Evolutionary conservation across 2,329 filamentous ascomycete species (phyloP).

Genomic region (Aspergillus pseudotamarii): DNA sequence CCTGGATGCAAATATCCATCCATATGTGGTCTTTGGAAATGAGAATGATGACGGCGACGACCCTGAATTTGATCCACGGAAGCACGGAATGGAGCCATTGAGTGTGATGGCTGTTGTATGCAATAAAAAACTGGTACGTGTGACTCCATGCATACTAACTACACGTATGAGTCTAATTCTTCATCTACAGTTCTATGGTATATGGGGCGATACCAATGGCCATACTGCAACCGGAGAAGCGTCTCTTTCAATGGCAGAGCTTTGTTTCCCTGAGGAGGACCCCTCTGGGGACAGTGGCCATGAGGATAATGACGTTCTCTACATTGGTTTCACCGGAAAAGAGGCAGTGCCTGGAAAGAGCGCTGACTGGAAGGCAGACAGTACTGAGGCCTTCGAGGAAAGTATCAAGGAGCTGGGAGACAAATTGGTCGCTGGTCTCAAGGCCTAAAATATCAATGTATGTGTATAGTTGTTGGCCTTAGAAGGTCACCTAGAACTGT

Average conservation of each 20-base stretch:
- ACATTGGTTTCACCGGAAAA: slow-evolving; percentile 61
- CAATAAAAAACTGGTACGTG: slow-evolving; percentile 48
- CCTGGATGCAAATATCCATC: slow-evolving; percentile 55
- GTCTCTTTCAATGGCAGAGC: slow-evolving; percentile 59
- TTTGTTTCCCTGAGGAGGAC: slow-evolving; percentile 56
- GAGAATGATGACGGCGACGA: slow-evolving; percentile 24
- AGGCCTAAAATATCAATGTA: neutral
- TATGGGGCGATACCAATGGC: slow-evolving; percentile 66
- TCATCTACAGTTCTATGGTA: slow-evolving; percentile 53
- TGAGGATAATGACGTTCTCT: slow-evolving; percentile 61
- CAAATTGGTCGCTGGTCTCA: slow-evolving; percentile 46
- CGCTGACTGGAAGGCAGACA: slow-evolving; percentile 57
- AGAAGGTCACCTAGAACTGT: neutral
- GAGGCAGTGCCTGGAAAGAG: slow-evolving; percentile 60
- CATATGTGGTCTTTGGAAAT: slow-evolving; percentile 60
- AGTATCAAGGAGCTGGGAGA: slow-evolving; percentile 58
- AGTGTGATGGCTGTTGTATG: slow-evolving; percentile 61
- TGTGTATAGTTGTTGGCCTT: neutral
- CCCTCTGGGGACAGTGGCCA: slow-evolving; percentile 62
- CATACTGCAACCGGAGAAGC: slow-evolving; percentile 60
- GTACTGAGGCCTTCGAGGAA: slow-evolving; percentile 37
- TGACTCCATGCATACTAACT: neutral
- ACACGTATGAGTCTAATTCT: neutral
- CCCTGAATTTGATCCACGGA: slow-evolving; percentile 43
- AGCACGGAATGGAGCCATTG: slow-evolving; percentile 52